Base-by-base conservation (phyloP, 2,329 filamentous ascomycete species). In the Tolypocladium album region DNA sequence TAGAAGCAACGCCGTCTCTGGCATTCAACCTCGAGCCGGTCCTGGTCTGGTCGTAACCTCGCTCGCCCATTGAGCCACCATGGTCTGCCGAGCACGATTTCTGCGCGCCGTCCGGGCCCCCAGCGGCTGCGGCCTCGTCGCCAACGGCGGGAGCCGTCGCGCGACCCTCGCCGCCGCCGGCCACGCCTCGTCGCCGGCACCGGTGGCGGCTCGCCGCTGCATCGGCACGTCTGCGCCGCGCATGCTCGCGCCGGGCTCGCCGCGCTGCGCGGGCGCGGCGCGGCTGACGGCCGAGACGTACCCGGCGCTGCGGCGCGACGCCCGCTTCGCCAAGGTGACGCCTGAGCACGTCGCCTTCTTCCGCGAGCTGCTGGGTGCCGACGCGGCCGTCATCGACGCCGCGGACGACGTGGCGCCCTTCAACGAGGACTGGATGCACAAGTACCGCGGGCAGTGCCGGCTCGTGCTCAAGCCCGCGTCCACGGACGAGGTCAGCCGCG, bases 361-460 rank as follows among this genome's bases (percentile, higher is more conserved):
- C 81, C 86, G 88, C 71, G 78, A 85, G 24, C 76, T 97, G n/a
- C 82, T 99, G 40, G 90, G 91, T 59, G 82, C 83, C 56, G 85
- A 88, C 42, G 89, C 88, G 42, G 92, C 91, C 2, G 81, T 97
- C 58, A 84, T 97, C 34, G 85, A 92, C 73, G 86, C 76, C 38
- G 72, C 86, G 17, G 89, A 90, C 67, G 94, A 97, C 71, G 82
- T 97, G 65, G 90, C 94, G 71, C 84, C 89, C 9, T 99, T 92
- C 82, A 99, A 99, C 75, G 86, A 87, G 71, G 94, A 99, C 77
- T 99, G 95, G 94, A 97, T 99, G 92, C 88, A 90, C 75, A 99
- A 99, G 77, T 99, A 96, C 78, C 87, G 90, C 62, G 95, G 94
- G 38, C 92, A 97, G 75, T 86, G 90, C 62, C 86, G 87, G 69